Base-by-base conservation (phyloP, 2,329 filamentous ascomycete genomes). In the Aspergillus thermomutatus region DNA sequence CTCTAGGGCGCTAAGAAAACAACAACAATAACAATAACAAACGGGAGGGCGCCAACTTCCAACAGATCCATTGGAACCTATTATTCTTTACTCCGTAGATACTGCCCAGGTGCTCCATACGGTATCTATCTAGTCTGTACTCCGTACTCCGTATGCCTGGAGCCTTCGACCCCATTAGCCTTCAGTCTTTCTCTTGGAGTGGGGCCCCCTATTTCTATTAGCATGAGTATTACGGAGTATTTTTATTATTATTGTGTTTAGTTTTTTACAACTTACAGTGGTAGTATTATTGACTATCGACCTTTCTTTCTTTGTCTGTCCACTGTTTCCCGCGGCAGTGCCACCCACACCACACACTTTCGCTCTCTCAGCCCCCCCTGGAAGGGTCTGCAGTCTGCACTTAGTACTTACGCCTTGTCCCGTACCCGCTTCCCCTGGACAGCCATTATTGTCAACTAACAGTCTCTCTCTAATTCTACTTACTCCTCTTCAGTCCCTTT, bases 401-500 rank as follows among this genome's bases (percentile, higher is more conserved):
- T 34, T 54, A 34, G n/a, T 11, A 31, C 21, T 34, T 54, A 34
- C 53, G 48, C 37, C 43, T 60, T 40, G 47, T 49, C 51, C 54
- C 28, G 28, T 53, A 53, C 58, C n/a, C n/a, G n/a, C 50, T 52
- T 46, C 55, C 59, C 58, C 54, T 57, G 57, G 57, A 55, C 64
- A 54, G 55, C 53, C 50, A 14, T 50, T 19, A 21, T n/a, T 50
- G 23, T 48, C 14, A 21, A 48, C 27, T 50, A 21, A 14, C 28
- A 14, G 31, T 31, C 49, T 50, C 49, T 55, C 48, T 54, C 53
- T 49, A 21, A 59, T 54, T 58, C 53, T 56, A 59, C 56, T 61
- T 62, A 54, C 57, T 57, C 61, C 59, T 58, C 52, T 60, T 54
- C 60, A 61, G 60, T 64, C 61, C 63, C 59, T 50, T 63, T 60